Conservation (phyloP, 73 alveolate species). For the Paraurostyla sp. region DNA sequence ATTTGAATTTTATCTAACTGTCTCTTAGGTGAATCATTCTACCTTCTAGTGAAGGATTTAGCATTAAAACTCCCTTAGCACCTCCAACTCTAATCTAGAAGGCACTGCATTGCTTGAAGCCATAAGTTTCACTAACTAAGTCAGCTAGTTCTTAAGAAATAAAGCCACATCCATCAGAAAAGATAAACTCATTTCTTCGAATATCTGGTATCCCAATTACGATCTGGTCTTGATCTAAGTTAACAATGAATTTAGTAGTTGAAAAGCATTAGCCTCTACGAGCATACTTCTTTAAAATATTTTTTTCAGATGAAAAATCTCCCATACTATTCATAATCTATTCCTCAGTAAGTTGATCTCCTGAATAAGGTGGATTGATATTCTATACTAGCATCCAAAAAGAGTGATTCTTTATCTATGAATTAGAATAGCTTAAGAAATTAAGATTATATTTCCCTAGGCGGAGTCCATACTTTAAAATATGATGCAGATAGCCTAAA, state of each 20-base stretch:
- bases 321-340: slow-evolving; percentile 73
- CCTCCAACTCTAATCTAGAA: slow-evolving; percentile 82
- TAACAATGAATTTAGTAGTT: slow-evolving; percentile 50
- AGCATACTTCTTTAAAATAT: slow-evolving; percentile 75
- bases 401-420: slow-evolving; percentile 52
- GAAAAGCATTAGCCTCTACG: slow-evolving; percentile 86
- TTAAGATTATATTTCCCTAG: background rate
- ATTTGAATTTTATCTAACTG: slow-evolving; percentile 76
- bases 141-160: slow-evolving; percentile 58
- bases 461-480: slow-evolving; percentile 13
- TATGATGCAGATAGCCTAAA: slow-evolving; percentile 42
- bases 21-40: slow-evolving; percentile 42
- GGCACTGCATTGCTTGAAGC: slow-evolving; percentile 62
- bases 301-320: slow-evolving; percentile 75
- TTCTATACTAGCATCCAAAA: slow-evolving; percentile 56
- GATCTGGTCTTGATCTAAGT: background rate
- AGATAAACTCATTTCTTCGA: slow-evolving; percentile 69
- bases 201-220: slow-evolving; percentile 59
- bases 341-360: slow-evolving; percentile 16
- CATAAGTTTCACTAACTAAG: slow-evolving; percentile 44
- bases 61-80: slow-evolving; percentile 80
- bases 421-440: slow-evolving; percentile 56
- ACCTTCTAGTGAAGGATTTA: slow-evolving; percentile 63
- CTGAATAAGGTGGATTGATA: background rate
- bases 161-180: slow-evolving; percentile 80